Percentiles rank a stretch among this genome's conserved stretches.
These are phyloP conservation scores for Crataegus laevigata DNA, from an alignment of 306 rosid species.

Conservation along the genomic window DNA sequence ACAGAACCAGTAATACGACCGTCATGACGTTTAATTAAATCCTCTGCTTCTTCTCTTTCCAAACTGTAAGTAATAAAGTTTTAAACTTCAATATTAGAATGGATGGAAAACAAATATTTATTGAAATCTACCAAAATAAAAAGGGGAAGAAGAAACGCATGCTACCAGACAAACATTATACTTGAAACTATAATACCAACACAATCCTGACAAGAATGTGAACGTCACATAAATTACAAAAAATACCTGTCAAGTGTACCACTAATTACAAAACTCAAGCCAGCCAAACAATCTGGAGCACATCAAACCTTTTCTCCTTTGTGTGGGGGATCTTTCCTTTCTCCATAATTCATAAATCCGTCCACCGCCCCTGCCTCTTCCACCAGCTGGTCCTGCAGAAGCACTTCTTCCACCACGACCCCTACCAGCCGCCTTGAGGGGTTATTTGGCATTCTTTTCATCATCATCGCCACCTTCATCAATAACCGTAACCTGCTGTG, in stretches of 20 bases:
- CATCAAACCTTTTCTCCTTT: conserved; percentile 85
- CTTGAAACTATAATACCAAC: background rate
- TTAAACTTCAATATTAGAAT: conserved; percentile 16
- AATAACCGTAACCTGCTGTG: conserved; percentile 32
- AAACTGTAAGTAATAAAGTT: conserved; percentile 40
- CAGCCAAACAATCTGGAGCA: conserved; percentile 73
- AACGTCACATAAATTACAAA: background rate
- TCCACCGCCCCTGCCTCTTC: conserved; percentile 90
- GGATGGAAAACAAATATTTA: conserved; percentile 1
- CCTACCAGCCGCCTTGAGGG: conserved; percentile 63
- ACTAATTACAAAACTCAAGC: conserved; percentile 87
- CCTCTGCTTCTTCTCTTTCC: conserved; percentile 99
- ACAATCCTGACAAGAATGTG: background rate
- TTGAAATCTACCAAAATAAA: background rate
- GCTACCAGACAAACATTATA: background rate
- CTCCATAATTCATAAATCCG: conserved; percentile 95
- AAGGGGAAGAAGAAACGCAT: background rate
- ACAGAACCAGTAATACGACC: conserved; percentile 92
- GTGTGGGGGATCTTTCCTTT: conserved; percentile 94
- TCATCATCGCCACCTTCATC: conserved; percentile 59
- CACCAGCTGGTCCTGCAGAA: conserved; percentile 45
- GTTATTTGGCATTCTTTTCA: conserved; percentile 23
- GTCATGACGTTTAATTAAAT: conserved; percentile 87
- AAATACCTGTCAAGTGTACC: conserved; percentile 94
- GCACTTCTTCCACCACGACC: conserved; percentile 81